Evolutionary conservation across 2,329 filamentous ascomycete genomes (phyloP).

Genomic region (Aspergillus versicolor): DNA sequence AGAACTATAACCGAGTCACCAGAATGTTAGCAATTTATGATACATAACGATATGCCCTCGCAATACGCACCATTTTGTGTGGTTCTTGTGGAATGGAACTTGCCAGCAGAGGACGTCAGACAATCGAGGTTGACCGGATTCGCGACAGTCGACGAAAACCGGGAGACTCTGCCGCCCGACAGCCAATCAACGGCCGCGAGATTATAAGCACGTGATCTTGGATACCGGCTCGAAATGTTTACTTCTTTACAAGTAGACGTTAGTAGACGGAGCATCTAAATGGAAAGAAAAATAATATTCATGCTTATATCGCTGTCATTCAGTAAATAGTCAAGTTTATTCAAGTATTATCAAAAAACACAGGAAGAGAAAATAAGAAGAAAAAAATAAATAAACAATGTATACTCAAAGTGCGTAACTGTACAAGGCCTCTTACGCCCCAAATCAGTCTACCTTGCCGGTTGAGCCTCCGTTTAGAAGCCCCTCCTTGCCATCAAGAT

Average conservation of each 20-base stretch:
- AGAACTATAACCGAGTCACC: conserved; percentile 25
- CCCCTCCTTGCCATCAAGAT: conserved; percentile 50
- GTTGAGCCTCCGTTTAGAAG: conserved; percentile 42
- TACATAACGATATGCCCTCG: not conserved
- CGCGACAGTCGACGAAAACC: conserved; percentile 34
- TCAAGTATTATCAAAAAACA: conserved; percentile 7
- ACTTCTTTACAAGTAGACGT: not conserved
- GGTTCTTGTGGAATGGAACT: conserved; percentile 22
- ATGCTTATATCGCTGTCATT: not conserved
- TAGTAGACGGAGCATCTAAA: not conserved
- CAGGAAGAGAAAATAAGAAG: conserved; percentile 12
- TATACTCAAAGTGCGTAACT: conserved; percentile 29
- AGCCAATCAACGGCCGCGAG: conserved; percentile 28
- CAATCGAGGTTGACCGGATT: conserved; percentile 16
- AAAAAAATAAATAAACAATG: conserved; percentile 19
- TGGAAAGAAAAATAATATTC: not conserved
- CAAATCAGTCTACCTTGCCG: conserved; percentile 48
- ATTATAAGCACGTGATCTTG: conserved; percentile 21
- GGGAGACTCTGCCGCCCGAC: conserved; percentile 25
- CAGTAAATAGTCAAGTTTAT: conserved; percentile 4
- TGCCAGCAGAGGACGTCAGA: conserved; percentile 22
- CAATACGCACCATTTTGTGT: conserved; percentile 32
- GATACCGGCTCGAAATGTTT: too few species aligned
- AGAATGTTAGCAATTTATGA: conserved; percentile 17
- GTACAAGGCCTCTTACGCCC: conserved; percentile 26